Evolutionary conservation across 2,329 filamentous ascomycete genomes (phyloP).

Genomic region (Cladosporium sp.): DNA sequence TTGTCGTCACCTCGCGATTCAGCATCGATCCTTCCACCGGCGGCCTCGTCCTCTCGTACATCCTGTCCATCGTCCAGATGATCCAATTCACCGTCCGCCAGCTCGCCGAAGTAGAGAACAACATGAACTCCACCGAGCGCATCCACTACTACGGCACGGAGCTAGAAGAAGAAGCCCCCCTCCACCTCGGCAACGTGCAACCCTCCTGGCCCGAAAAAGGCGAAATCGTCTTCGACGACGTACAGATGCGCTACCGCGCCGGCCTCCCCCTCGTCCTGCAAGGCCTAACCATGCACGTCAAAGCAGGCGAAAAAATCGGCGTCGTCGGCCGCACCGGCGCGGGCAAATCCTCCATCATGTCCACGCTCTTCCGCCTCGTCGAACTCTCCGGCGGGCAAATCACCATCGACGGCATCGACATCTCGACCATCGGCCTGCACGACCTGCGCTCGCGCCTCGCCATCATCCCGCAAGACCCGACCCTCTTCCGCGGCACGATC

Average conservation of each 20-base stretch:
- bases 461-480: conserved; percentile 83
- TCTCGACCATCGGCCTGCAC: conserved; percentile 68
- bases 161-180: conserved; percentile 83
- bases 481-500: conserved; percentile 76
- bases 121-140: conserved; percentile 95
- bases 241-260: conserved; percentile 49
- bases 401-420: conserved; percentile 51
- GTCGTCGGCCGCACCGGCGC: conserved; percentile 79
- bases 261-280: conserved; percentile 48
- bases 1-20: conserved; percentile 90
- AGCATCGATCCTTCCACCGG: conserved; percentile 77
- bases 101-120: conserved; percentile 92
- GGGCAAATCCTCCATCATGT: conserved; percentile 81
- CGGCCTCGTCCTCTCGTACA: conserved; percentile 88
- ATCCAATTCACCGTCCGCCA: conserved; percentile 94
- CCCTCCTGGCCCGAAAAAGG: conserved; percentile 81
- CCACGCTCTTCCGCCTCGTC: conserved; percentile 69
- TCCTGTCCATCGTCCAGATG: conserved; percentile 89
- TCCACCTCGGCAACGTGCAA: conserved; percentile 68
- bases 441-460: conserved; percentile 67
- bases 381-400: conserved; percentile 47
- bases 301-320: conserved; percentile 73
- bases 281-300: conserved; percentile 60
- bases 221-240: conserved; percentile 53
- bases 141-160: conserved; percentile 83